Evolutionary conservation across 1,284 basidiomycete species (phyloP).

Genomic region (Omphalotus olearius): DNA sequence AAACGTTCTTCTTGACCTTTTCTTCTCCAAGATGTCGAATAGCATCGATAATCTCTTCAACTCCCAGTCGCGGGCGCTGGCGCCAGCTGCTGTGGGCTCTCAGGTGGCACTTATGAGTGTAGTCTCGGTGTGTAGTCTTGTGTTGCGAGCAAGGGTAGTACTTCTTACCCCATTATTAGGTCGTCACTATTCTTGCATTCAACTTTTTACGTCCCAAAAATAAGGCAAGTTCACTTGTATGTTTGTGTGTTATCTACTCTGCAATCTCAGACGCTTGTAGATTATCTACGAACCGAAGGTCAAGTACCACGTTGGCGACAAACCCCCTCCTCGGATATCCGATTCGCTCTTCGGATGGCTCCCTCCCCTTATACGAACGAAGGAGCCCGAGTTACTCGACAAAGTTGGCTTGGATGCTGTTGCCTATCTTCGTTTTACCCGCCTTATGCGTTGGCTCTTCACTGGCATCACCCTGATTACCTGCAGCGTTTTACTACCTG

Average conservation of each 20-base stretch:
- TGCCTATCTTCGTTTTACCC: conserved; percentile 87
- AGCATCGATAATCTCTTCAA: conserved; percentile 38
- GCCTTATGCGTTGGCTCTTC: conserved; percentile 84
- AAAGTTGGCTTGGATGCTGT: conserved; percentile 94
- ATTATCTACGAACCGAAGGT: conserved; percentile 79
- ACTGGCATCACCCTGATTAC: conserved; percentile 60
- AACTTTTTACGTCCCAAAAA: conserved; percentile 78
- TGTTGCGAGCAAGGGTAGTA: neutral
- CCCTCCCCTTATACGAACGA: conserved; percentile 77
- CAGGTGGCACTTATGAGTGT: conserved; percentile 75
- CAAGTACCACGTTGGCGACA: conserved; percentile 84
- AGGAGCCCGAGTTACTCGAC: conserved; percentile 85
- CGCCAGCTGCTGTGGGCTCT: conserved; percentile 78
- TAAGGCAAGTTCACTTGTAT: conserved; percentile 43
- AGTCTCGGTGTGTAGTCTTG: conserved; percentile 51
- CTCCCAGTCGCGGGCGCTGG: conserved; percentile 53
- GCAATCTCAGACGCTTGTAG: conserved; percentile 21
- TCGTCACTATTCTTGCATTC: conserved; percentile 66
- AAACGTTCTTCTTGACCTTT: conserved; percentile 12
- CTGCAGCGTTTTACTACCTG: conserved; percentile 76
- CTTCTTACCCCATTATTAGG: conserved; percentile 27
- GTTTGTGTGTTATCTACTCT: neutral
- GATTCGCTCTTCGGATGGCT: conserved; percentile 87
- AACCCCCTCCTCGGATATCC: conserved; percentile 77
- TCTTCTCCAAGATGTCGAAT: conserved; percentile 1